phyloP scores from a whole-genome alignment of 1,284 basidiomycete species.

The Neonothopanus nambi region DNA sequence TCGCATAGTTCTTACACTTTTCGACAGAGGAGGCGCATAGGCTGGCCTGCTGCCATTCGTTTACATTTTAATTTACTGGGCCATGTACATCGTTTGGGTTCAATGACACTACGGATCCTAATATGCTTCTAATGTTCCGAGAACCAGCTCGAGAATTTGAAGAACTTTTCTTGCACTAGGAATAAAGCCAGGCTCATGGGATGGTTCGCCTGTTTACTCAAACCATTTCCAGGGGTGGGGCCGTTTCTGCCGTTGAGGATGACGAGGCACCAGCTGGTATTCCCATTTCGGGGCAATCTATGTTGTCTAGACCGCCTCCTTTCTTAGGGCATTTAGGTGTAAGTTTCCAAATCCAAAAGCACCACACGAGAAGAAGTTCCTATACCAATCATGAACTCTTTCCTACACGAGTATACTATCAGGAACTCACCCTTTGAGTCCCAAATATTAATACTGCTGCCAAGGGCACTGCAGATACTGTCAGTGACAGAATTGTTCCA shows the following conservation, averaged over 20 bases:
- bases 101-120: slow-evolving; percentile 1
- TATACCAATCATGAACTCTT: slow-evolving; percentile 18
- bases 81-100: slow-evolving; percentile 6
- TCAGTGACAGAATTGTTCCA: background rate
- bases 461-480: slow-evolving; percentile 38
- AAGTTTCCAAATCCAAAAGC: slow-evolving; percentile 26
- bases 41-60: slow-evolving; percentile 12
- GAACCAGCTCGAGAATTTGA: too few relatives aligned
- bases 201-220: too few relatives aligned
- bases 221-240: too few relatives aligned
- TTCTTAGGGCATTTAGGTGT: too few relatives aligned
- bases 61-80: slow-evolving; percentile 11
- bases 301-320: too few relatives aligned
- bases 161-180: too few relatives aligned
- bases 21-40: slow-evolving; percentile 68
- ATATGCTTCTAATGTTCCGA: background rate
- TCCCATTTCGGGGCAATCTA: too few relatives aligned
- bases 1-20: slow-evolving; percentile 11
- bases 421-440: slow-evolving; percentile 39
- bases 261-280: too few relatives aligned
- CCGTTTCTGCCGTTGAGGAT: too few relatives aligned
- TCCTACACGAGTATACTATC: background rate
- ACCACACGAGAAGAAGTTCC: slow-evolving; percentile 39
- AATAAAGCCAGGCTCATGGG: too few relatives aligned
- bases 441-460: slow-evolving; percentile 47